Base-by-base conservation (phyloP, 495 filamentous ascomycete genomes). In the Extremus antarcticus region DNA sequence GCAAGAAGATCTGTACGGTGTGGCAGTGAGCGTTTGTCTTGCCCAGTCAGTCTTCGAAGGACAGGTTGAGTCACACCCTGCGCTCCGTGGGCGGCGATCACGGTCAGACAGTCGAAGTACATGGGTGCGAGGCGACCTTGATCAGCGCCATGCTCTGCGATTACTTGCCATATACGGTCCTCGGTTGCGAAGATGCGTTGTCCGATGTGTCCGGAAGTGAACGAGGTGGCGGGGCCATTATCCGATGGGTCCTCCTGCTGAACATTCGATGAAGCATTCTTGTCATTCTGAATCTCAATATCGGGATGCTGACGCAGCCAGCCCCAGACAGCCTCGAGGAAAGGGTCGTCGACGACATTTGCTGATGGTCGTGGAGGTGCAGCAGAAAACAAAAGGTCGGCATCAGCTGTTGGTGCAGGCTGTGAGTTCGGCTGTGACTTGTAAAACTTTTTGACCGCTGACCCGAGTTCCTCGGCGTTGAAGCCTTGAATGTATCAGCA, bases 11-110 rank as follows among this genome's bases (percentile, higher is more conserved):
- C 84, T 0, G 90, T 95, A 40, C 91, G 76, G 48, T 80, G 80
- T 13, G 90, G 88, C 4, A 95, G 79, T 1, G 90, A 95, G 43
- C 88, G 78, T 65, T 94, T 94, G 66, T 95, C 88, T 69, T 95
- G 90, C 19, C 85, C 83, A 56, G 86, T 88, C 9, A 85, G 65
- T 25, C 71, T 76, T 20, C 83, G 79, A n/a, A 95, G 72, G 19
- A 90, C 82, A 8, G 84, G 80, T 68, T 96, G 91, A 1, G 84
- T 69, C 39, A 95, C 86, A 15, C 90, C 90, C 20, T 79, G 69
- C 32, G 76, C 72, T 53, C 83, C 79, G 52, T 72, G 74, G 2
- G 83, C 78, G n/a, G 85, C 89, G 62, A 96, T 90, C 40, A 90
- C 83, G 10, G 86, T 83, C 13, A 96, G 75, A 17, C 85, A 76